Conservation (phyloP, 306 rosid species). For the Begonia peltatifolia region DNA sequence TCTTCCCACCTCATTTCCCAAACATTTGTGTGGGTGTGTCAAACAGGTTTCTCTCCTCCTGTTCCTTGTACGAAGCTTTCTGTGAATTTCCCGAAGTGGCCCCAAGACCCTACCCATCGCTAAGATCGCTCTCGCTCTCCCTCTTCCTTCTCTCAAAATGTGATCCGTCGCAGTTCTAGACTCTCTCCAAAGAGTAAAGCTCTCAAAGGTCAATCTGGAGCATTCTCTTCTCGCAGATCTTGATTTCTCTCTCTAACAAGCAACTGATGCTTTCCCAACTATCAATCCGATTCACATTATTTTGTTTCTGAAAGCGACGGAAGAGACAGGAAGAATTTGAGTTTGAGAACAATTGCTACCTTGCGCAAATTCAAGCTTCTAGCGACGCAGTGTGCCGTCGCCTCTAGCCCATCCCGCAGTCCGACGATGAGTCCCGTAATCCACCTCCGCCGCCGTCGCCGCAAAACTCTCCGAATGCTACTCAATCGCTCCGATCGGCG, state of each 20-base stretch:
- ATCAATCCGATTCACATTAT: background rate
- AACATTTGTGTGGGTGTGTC: too few species aligned
- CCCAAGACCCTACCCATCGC: too few species aligned
- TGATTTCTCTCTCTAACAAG: conserved; percentile 25
- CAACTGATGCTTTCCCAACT: background rate
- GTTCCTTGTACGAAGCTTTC: too few species aligned
- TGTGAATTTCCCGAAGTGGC: too few species aligned
- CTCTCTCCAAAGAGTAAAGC: conserved; percentile 13
- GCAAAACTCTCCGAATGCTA: conserved; percentile 59
- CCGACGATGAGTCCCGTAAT: conserved; percentile 67
- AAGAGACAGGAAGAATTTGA: too few species aligned
- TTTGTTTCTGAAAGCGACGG: too few species aligned
- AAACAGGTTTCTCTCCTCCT: too few species aligned
- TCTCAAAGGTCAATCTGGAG: background rate
- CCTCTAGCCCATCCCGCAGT: conserved; percentile 55
- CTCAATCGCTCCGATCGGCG: conserved; percentile 49
- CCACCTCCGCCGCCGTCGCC: conserved; percentile 65
- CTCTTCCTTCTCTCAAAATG: conserved; percentile 4
- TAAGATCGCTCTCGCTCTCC: background rate
- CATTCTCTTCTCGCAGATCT: conserved; percentile 37
- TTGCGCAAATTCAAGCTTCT: conserved; percentile 71
- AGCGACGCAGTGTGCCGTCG: conserved; percentile 70
- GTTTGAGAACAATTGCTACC: conserved; percentile 27
- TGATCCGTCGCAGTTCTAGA: background rate
- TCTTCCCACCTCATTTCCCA: too few species aligned